Evolutionary conservation across 768 basidiomycete genomes (phyloP).

Genomic region (Agrocybe pediades): DNA sequence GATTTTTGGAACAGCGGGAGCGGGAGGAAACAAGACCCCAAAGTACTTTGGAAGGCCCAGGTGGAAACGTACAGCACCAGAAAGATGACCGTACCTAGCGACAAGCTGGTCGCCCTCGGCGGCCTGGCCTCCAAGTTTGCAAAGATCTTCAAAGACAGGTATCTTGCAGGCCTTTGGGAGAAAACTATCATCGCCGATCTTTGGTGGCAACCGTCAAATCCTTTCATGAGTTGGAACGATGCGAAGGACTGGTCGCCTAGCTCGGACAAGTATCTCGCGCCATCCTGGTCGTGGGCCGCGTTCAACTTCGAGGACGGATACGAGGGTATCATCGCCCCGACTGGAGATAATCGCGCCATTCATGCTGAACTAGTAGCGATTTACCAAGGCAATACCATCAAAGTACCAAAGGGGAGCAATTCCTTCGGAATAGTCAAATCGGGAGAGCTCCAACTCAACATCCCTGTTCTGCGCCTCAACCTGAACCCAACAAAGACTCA

Average conservation of each 20-base stretch:
- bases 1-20: neutral
- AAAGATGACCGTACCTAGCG: neutral
- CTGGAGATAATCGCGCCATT: neutral
- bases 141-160: neutral
- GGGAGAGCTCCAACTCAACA: neutral
- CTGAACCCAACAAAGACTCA: neutral
- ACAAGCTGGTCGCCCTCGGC: neutral
- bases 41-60: neutral
- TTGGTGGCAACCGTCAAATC: neutral
- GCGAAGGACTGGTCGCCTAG: neutral
- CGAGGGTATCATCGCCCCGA: neutral
- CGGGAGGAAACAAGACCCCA: neutral
- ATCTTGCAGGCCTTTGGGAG: conserved; percentile 7
- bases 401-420: neutral
- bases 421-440: neutral
- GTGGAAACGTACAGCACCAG: neutral
- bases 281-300: conserved; percentile 4
- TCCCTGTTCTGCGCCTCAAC: neutral
- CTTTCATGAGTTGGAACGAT: neutral
- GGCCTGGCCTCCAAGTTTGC: neutral
- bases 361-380: neutral
- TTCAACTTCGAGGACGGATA: neutral
- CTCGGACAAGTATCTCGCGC: neutral
- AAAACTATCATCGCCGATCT: neutral
- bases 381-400: neutral